Base-by-base conservation (phyloP, 23 red algal species). In the Gracilaria vermiculophylla region DNA sequence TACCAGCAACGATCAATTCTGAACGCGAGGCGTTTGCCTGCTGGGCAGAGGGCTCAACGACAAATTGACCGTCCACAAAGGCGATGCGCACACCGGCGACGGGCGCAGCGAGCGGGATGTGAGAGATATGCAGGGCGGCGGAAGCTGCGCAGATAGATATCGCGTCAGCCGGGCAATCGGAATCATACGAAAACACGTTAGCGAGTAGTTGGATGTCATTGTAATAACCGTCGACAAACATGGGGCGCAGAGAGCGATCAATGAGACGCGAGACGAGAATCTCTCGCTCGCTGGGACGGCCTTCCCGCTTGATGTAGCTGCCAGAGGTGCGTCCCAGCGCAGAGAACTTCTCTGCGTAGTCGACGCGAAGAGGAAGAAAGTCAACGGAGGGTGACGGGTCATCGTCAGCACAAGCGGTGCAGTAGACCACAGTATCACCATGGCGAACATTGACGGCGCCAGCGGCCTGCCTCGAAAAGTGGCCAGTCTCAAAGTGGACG, bases 331-430 rank as follows among this genome's bases (percentile, higher is more conserved):
- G 73, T 27, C 96, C 96, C 66, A 83, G 53, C 2, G 96, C 76
- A 28, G 96, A 98, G 66, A 98, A 94, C 21, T 91, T 89, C 48
- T 98, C 96, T 6, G 90, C 42, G 85, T 94, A 98, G 53, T 98
- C 96, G n/a, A 98, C 96, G 47, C 96, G 91, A 62, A 98, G 89
- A 19, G 95, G 96, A 0, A 94, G 79, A 78, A 98, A 98, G 37
- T 94, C 96, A 76, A 83, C 28, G 37, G 39, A 76, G 43, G 85
- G 76, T 21, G 85, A 57, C 10, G 75, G 33, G 10, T 71, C 37
- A 0, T 45, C 40, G 29, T 83, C 69, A 19, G 81, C 76, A 57
- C 96, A 98, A 12, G 90, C 91, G n/a, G 96, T 98, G 77, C 96
- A 94, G 45, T 90, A 93, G 10, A 98, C 88, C 7, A 98, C 73